Evolutionary conservation across 768 basidiomycete species (phyloP).

Genomic region (Suillus placidus): DNA sequence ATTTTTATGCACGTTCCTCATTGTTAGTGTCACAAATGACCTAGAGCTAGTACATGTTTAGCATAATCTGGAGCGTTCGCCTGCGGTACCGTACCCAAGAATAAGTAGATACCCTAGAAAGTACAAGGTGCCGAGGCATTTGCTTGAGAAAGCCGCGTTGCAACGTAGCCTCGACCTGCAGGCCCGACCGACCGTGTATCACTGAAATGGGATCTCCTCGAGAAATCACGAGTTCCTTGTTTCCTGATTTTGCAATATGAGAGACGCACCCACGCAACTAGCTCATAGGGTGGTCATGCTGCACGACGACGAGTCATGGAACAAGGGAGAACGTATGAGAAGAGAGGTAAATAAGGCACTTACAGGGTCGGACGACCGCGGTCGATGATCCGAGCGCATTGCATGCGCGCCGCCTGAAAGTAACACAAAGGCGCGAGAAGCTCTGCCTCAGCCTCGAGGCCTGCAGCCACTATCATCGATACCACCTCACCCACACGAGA

Average conservation of each 20-base stretch:
- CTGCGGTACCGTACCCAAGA: slow-evolving; percentile 24
- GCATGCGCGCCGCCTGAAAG: slow-evolving; percentile 6
- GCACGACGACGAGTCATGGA: neutral
- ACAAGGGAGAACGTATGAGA: neutral
- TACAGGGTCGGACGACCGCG: slow-evolving; percentile 18
- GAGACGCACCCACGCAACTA: neutral
- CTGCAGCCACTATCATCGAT: slow-evolving; percentile 13
- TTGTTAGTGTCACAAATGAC: slow-evolving; percentile 4
- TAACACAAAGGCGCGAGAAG: slow-evolving; percentile 4
- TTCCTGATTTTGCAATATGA: neutral
- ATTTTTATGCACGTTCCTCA: slow-evolving; percentile 1
- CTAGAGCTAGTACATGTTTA: slow-evolving; percentile 19
- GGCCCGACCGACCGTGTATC: neutral
- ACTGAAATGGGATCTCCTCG: slow-evolving; percentile 1
- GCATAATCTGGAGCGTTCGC: slow-evolving; percentile 3
- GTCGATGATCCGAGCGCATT: slow-evolving; percentile 11
- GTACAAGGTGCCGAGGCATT: neutral
- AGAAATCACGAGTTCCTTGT: neutral
- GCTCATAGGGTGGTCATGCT: neutral
- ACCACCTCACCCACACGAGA: slow-evolving; percentile 4
- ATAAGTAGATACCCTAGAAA: slow-evolving; percentile 11
- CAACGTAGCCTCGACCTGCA: neutral
- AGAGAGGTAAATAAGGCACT: slow-evolving; percentile 1
- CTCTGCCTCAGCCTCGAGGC: slow-evolving; percentile 20
- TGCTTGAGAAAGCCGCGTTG: slow-evolving; percentile 4